Evolutionary conservation across 2,329 filamentous ascomycete species (phyloP).

Genomic region (Geoglossum cookeanum): DNA sequence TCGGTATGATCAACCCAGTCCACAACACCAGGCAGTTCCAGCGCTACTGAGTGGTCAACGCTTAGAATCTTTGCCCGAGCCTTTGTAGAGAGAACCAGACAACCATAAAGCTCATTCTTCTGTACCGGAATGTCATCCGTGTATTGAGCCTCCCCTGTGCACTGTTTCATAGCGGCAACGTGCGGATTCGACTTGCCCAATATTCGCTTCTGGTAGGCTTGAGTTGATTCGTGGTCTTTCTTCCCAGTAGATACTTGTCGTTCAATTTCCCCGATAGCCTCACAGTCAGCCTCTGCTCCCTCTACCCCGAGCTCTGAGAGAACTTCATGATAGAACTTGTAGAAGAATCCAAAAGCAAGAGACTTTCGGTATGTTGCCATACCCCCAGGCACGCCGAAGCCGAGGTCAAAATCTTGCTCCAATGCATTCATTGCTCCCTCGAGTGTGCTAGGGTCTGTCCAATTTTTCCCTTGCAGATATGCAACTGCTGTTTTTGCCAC

Average conservation of each 20-base stretch:
- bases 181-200: conserved; percentile 76
- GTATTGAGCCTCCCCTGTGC: conserved; percentile 85
- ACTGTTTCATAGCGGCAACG: conserved; percentile 81
- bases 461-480: conserved; percentile 57
- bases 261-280: conserved; percentile 71
- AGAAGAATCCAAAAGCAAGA: conserved; percentile 84
- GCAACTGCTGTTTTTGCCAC: conserved; percentile 59
- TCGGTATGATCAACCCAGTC: conserved; percentile 71
- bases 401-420: conserved; percentile 74
- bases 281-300: conserved; percentile 39
- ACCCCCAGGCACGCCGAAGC: conserved; percentile 81
- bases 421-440: conserved; percentile 81
- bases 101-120: conserved; percentile 77
- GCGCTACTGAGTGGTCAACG: conserved; percentile 54
- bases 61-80: conserved; percentile 69
- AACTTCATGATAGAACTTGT: conserved; percentile 87
- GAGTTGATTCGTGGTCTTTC: conserved; percentile 56
- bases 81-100: conserved; percentile 71
- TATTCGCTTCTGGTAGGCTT: conserved; percentile 62
- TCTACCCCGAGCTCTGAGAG: conserved; percentile 41
- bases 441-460: conserved; percentile 63
- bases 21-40: conserved; percentile 71
- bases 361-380: conserved; percentile 95
- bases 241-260: conserved; percentile 61
- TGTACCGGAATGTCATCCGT: conserved; percentile 82